Conservation (phyloP, 2,329 filamentous ascomycete species). For the Aspergillus pseudoviridinutans region DNA sequence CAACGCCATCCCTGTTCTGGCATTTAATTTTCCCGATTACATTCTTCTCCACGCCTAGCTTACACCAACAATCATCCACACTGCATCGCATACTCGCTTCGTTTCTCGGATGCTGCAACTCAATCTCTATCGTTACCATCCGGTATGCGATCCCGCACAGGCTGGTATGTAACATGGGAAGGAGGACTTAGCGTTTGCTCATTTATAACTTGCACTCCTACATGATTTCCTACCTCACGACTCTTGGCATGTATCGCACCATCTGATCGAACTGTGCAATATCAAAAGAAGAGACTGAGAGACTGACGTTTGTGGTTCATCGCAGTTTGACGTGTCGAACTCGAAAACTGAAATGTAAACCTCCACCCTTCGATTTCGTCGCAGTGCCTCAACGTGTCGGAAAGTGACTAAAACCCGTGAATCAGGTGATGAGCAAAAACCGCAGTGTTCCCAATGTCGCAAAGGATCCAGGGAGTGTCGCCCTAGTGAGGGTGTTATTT, state of each 20-base stretch:
- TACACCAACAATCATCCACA: conserved; percentile 2
- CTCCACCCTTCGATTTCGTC: conserved; percentile 2
- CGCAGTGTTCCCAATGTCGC: conserved; percentile 57
- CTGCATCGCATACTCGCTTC: conserved; percentile 3
- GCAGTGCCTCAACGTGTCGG: not conserved
- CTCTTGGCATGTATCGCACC: not conserved
- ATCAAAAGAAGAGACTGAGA: not conserved
- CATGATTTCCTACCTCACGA: not conserved
- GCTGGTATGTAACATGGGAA: conserved; percentile 32
- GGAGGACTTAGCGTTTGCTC: not conserved
- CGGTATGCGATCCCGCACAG: conserved; percentile 43
- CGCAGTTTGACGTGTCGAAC: conserved; percentile 53
- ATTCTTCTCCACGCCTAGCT: conserved; percentile 4
- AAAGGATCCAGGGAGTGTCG: conserved; percentile 59
- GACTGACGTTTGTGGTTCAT: not conserved
- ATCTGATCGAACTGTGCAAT: not conserved
- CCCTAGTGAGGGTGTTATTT: conserved; percentile 60
- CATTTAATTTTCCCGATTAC: conserved; percentile 7
- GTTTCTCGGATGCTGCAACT: conserved; percentile 24
- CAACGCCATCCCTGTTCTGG: not conserved
- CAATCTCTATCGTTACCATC: conserved; percentile 19
- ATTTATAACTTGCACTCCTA: not conserved
- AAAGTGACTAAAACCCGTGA: conserved; percentile 4
- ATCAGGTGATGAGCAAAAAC: conserved; percentile 54
- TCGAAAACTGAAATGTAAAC: conserved; percentile 59